Percentiles rank a stretch among this genome's conserved stretches.
Conservation (phyloP, 2,329 filamentous ascomycete genomes). For the Fusarium sp. region DNA sequence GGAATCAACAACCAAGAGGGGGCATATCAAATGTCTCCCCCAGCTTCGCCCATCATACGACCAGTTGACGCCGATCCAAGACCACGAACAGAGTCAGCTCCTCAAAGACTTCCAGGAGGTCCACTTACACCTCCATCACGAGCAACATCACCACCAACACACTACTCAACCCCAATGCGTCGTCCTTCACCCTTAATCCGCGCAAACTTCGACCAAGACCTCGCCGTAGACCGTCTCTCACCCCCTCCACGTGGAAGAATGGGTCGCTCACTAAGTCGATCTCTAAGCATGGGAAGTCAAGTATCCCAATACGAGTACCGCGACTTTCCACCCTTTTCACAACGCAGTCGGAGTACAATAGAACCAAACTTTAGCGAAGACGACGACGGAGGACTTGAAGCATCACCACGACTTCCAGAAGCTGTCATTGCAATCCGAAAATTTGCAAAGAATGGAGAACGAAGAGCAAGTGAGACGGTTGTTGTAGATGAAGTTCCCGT, state of each 20-base stretch:
- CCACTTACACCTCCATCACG: slow-evolving; percentile 41
- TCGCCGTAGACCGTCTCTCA: slow-evolving; percentile 51
- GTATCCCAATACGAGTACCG: slow-evolving; percentile 45
- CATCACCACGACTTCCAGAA: slow-evolving; percentile 47
- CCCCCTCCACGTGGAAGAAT: slow-evolving; percentile 46
- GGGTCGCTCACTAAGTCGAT: slow-evolving; percentile 47
- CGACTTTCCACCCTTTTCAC: slow-evolving; percentile 50
- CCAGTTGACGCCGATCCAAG: slow-evolving; percentile 41
- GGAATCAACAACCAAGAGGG: slow-evolving; percentile 45
- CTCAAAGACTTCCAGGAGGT: slow-evolving; percentile 22
- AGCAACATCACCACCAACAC: slow-evolving; percentile 43
- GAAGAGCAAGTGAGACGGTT: slow-evolving; percentile 41
- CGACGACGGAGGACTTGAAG: slow-evolving; percentile 41
- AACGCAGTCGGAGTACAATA: slow-evolving; percentile 47
- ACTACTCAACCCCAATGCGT: slow-evolving; percentile 44
- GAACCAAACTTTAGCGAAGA: slow-evolving; percentile 38
- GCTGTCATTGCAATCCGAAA: slow-evolving; percentile 46
- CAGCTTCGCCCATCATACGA: slow-evolving; percentile 46
- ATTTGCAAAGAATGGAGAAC: slow-evolving; percentile 30
- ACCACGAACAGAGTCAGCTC: slow-evolving; percentile 43
- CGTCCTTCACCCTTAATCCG: slow-evolving; percentile 48
- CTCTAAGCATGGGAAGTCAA: slow-evolving; percentile 48
- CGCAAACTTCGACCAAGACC: slow-evolving; percentile 50
- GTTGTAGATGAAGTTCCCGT: slow-evolving; percentile 44
- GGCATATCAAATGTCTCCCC: slow-evolving; percentile 33